Evolutionary conservation across 108 stramenopile species (phyloP).

Genomic region (Discostella stelligeroides): DNA sequence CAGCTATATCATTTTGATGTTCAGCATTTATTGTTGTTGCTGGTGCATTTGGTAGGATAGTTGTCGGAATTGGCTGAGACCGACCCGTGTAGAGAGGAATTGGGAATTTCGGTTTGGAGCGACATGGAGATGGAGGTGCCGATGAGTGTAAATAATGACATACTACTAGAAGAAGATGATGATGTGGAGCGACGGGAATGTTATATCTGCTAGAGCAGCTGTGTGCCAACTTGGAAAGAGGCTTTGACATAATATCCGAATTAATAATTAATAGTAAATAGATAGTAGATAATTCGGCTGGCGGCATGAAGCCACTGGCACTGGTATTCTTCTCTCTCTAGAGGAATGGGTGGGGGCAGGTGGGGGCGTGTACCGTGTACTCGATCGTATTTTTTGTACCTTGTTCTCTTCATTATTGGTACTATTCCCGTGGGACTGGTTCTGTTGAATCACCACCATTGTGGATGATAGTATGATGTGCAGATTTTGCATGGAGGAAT

Average conservation of each 20-base stretch:
- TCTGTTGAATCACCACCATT: conserved; percentile 86
- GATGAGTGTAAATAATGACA: too few relatives aligned
- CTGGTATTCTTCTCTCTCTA: neutral
- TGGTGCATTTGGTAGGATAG: conserved; percentile 1
- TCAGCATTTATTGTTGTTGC: neutral
- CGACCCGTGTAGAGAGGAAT: neutral
- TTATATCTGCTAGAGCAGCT: neutral
- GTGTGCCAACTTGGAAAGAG: conserved; percentile 1
- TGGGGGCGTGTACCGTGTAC: too few relatives aligned
- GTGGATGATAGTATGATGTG: conserved; percentile 54
- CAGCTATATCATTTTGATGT: conserved; percentile 45
- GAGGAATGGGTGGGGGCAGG: too few relatives aligned
- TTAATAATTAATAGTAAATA: neutral
- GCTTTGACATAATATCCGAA: neutral
- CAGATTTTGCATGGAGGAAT: too few relatives aligned
- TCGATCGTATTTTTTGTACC: conserved; percentile 35
- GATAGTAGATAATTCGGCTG: too few relatives aligned
- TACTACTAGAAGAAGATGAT: neutral
- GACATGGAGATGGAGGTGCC: conserved; percentile 56
- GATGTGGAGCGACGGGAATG: neutral
- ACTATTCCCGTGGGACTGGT: conserved; percentile 79
- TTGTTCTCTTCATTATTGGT: conserved; percentile 67
- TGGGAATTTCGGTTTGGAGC: conserved; percentile 47
- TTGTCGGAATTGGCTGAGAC: neutral
- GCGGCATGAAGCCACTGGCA: neutral